Percentiles rank a stretch among this genome's conserved stretches.
These are phyloP conservation scores for Diplodia seriata DNA, from an alignment of 2,329 filamentous ascomycete species.

Conservation along the genomic window DNA sequence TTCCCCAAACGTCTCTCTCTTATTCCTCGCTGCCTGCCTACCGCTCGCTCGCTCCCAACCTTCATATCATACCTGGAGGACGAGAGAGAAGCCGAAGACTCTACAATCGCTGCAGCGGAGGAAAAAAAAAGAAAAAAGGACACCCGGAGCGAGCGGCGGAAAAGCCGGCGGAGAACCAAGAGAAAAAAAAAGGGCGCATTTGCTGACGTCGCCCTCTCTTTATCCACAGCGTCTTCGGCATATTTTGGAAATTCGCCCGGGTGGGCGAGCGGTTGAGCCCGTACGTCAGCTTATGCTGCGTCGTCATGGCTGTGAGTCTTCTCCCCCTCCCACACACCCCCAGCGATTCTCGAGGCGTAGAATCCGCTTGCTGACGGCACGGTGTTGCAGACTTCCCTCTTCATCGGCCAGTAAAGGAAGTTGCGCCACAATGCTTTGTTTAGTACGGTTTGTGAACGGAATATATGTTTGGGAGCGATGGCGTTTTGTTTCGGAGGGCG, in stretches of 20 bases:
- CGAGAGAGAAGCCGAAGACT: background rate
- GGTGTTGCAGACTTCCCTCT: slow-evolving; percentile 36
- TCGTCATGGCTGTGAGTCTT: slow-evolving; percentile 83
- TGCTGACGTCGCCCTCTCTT: background rate
- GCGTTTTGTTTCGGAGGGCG: slow-evolving; percentile 2
- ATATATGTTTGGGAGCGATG: slow-evolving; percentile 13
- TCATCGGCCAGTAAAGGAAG: slow-evolving; percentile 36
- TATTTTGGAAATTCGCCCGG: slow-evolving; percentile 95
- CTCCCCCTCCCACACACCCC: background rate
- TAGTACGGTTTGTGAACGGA: background rate
- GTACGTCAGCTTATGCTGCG: slow-evolving; percentile 92
- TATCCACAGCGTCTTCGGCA: slow-evolving; percentile 70
- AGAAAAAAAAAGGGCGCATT: background rate
- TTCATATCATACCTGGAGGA: background rate
- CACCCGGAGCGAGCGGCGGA: too few species aligned
- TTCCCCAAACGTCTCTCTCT: background rate
- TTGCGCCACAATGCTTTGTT: background rate
- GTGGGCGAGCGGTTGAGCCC: slow-evolving; percentile 93
- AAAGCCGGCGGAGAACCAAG: background rate
- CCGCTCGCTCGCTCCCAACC: too few species aligned
- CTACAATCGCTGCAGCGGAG: too few species aligned
- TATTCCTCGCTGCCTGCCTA: too few species aligned
- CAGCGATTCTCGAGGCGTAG: too few species aligned
- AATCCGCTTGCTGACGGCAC: background rate
- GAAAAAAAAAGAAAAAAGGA: too few species aligned